Evolutionary conservation across 768 basidiomycete species (phyloP).

Genomic region (Agaricus subrufescens): DNA sequence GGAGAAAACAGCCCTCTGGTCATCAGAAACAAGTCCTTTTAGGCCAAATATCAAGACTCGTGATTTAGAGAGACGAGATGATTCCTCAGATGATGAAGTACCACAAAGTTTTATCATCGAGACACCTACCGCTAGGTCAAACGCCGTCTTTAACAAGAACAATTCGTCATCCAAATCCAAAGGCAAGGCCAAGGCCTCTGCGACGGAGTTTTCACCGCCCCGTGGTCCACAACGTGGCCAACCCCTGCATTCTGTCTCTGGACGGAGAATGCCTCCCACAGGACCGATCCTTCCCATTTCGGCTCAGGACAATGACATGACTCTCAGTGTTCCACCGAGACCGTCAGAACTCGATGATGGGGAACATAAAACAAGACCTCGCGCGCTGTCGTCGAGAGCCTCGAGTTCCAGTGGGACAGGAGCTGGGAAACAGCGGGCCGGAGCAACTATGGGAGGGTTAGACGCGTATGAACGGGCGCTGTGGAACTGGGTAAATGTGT

Average conservation of each 20-base stretch:
- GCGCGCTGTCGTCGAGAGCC: constrained; percentile 8
- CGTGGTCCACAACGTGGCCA: constrained; percentile 31
- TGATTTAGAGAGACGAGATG: constrained; percentile 53
- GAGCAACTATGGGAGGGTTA: constrained; percentile 56
- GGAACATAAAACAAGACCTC: constrained; percentile 17
- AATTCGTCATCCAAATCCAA: constrained; percentile 22
- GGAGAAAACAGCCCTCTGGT: constrained; percentile 57
- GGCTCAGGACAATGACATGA: constrained; percentile 11
- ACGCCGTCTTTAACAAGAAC: constrained; percentile 28
- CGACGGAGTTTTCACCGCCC: constrained; percentile 17
- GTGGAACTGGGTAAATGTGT: constrained; percentile 99
- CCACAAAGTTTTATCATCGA: constrained; percentile 87
- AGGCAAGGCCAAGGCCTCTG: constrained; percentile 8
- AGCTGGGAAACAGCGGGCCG: constrained; percentile 29
- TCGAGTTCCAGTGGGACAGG: constrained; percentile 21
- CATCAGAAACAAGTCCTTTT: constrained; percentile 52
- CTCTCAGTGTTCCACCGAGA: constrained; percentile 46
- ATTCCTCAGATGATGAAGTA: constrained; percentile 78
- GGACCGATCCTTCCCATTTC: constrained; percentile 15
- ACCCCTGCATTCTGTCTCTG: constrained; percentile 44
- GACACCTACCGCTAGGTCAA: constrained; percentile 24
- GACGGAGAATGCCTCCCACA: constrained; percentile 24
- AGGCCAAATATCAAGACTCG: constrained; percentile 71
- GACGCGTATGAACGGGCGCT: constrained; percentile 87
- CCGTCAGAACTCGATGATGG: constrained; percentile 59